Evolutionary conservation across 2,329 filamentous ascomycete genomes (phyloP).

Genomic region (Fusarium verticillioides): DNA sequence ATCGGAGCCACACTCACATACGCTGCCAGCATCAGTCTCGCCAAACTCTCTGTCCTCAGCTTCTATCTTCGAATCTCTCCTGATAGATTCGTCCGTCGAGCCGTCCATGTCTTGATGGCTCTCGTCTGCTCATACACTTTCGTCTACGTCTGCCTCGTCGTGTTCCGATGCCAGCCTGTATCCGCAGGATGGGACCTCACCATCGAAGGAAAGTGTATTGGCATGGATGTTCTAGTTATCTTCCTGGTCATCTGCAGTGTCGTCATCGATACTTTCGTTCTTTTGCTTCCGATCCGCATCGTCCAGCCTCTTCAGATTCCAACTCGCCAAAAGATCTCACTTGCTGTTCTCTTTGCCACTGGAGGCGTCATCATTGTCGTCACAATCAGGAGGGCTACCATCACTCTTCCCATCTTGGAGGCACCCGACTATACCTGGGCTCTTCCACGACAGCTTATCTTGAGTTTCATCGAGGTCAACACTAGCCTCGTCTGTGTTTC

Average conservation of each 20-base stretch:
- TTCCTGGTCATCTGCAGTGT: conserved; percentile 53
- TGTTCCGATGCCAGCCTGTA: conserved; percentile 56
- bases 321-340: conserved; percentile 59
- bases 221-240: conserved; percentile 48
- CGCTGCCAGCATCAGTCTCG: conserved; percentile 51
- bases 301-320: conserved; percentile 60
- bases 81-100: conserved; percentile 34
- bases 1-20: conserved; percentile 56
- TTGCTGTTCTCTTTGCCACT: conserved; percentile 57
- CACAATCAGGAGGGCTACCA: conserved; percentile 44
- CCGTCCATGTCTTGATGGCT: conserved; percentile 43
- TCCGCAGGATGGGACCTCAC: conserved; percentile 55
- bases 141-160: conserved; percentile 52
- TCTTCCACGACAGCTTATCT: conserved; percentile 47
- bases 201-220: conserved; percentile 53
- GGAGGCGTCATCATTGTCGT: conserved; percentile 46
- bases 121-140: conserved; percentile 55
- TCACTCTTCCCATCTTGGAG: conserved; percentile 40
- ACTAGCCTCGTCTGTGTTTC: conserved; percentile 61
- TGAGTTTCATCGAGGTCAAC: conserved; percentile 62
- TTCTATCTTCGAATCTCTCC: conserved; percentile 58
- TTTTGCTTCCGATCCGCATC: conserved; percentile 57
- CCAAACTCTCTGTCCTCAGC: conserved; percentile 58
- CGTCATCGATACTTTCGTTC: conserved; percentile 58
- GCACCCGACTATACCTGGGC: conserved; percentile 44